These are phyloP conservation scores for Aspergillus ruber DNA, from an alignment of 2,329 filamentous ascomycete genomes.

Conservation along the genomic window DNA sequence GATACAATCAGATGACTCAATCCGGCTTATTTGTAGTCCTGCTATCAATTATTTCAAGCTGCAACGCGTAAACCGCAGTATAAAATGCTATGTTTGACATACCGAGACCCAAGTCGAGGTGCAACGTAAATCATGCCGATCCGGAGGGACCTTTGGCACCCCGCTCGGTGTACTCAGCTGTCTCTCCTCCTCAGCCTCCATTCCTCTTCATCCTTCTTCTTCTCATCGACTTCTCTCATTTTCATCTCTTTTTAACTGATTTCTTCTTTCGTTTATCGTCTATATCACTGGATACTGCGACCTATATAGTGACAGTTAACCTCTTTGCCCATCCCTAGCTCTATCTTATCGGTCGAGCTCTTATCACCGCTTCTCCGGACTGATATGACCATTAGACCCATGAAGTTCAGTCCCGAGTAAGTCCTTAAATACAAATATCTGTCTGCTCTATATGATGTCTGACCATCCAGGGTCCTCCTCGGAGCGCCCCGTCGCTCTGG, in stretches of 20 bases:
- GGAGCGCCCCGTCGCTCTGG: conserved; percentile 42
- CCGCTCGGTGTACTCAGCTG: conserved; percentile 1
- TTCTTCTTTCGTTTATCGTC: neutral
- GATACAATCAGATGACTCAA: too few species aligned
- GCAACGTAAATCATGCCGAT: too few species aligned
- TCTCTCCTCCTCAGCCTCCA: neutral
- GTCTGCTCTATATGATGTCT: neutral
- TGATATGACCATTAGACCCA: conserved; percentile 35
- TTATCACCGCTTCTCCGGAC: conserved; percentile 10
- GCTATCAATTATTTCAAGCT: too few species aligned
- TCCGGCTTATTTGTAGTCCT: too few species aligned
- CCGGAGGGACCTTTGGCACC: neutral
- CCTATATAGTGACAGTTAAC: neutral
- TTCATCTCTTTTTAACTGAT: neutral
- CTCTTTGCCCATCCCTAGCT: conserved; percentile 1
- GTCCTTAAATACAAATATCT: conserved; percentile 2
- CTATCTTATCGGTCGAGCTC: conserved; percentile 10
- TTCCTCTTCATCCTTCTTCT: conserved; percentile 1
- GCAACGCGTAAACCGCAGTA: too few species aligned
- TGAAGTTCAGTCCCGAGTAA: conserved; percentile 40
- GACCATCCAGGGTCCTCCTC: conserved; percentile 35
- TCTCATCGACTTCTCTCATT: neutral
- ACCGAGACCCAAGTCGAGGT: too few species aligned
- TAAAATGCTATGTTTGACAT: too few species aligned
- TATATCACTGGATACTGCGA: neutral